Base-by-base conservation (phyloP, 2,329 filamentous ascomycete species). In the Aspergillus aculeatus region DNA sequence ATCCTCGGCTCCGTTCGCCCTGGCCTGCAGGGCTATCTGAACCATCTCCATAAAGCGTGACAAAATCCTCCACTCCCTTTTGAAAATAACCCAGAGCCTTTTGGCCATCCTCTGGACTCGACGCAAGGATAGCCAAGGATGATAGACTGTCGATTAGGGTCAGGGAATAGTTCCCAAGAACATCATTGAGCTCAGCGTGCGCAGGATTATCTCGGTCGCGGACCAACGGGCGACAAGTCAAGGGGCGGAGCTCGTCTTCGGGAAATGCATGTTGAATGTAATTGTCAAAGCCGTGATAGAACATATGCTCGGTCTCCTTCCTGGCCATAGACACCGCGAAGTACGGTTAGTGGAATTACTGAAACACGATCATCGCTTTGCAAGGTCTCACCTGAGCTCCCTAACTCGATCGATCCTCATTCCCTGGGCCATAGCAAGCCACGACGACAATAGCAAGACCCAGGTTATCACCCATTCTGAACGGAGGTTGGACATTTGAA, bases 231-330 rank as follows among this genome's bases (percentile, higher is more conserved):
- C 81, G 81, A 77, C 95, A 99, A 26, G 91, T 88, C 21, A 99
- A 80, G 9, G 95, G 95, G 50, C 91, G 90, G 59, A 99, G 81
- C 85, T 94, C 95, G 72, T 99, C 95, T 76, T 98, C 95, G 12
- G 95, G 95, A 71, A 97, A 99, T 59, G 93, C 95, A 76, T 96
- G 83, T 65, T 85, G 79, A 88, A 97, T 95, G 80, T 99, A 99
- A 76, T 94, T 96, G 78, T 93, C 88, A 80, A 88, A 98, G 61
- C 95, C 95, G 81, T 99, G 95, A 76, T 96, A 96, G 81, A 98
- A 98, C 84, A 98, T 92, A 67, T 91, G 75, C 64, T 81, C 78
- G 55, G 79, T 78, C 68, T 81, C 79, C 68, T 75, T 76, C 64
- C 79, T 77, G 14, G 6, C 61, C 14, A 55, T 48, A 12, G 44